Evolutionary conservation across 164 flowering plant species (phyloP).

Genomic region (Pachysandra terminalis): DNA sequence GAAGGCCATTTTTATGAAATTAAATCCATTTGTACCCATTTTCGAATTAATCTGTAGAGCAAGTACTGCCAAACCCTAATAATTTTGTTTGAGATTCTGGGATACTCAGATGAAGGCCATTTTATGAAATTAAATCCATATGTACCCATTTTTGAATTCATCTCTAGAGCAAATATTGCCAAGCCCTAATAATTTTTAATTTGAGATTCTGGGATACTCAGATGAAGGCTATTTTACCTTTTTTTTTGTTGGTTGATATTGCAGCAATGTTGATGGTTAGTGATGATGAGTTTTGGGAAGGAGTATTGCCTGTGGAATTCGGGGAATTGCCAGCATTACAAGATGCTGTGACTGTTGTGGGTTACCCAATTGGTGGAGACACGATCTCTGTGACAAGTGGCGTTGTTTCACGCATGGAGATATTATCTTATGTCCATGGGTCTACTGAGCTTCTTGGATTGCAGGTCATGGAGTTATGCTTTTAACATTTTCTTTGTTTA

Average conservation of each 20-base stretch:
- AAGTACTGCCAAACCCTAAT: no score
- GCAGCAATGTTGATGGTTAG: slow-evolving; percentile 91
- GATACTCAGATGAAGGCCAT: no score
- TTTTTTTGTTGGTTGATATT: slow-evolving; percentile 13
- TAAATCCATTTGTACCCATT: no score
- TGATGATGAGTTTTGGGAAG: slow-evolving; percentile 96
- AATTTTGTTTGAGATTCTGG: no score
- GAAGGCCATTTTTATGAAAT: no score
- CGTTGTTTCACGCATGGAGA: slow-evolving; percentile 97
- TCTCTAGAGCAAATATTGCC: no score
- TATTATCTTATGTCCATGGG: slow-evolving; percentile 93
- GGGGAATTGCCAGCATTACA: slow-evolving; percentile 91
- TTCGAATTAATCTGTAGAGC: no score
- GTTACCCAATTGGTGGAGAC: slow-evolving; percentile 98
- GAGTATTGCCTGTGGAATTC: slow-evolving; percentile 84
- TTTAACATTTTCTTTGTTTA: background rate
- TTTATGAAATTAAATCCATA: no score
- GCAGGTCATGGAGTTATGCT: slow-evolving; percentile 50
- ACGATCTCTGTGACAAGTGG: slow-evolving; percentile 99
- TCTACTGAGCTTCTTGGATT: slow-evolving; percentile 94
- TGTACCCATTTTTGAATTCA: no score
- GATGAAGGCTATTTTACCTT: background rate
- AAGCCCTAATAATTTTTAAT: background rate
- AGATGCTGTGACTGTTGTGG: slow-evolving; percentile 98
- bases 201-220: background rate